A percentile compares a stretch with the other conserved stretches of the same genome.
Conservation (phyloP, 441 rosid genomes). For the Gossypium lobatum region DNA sequence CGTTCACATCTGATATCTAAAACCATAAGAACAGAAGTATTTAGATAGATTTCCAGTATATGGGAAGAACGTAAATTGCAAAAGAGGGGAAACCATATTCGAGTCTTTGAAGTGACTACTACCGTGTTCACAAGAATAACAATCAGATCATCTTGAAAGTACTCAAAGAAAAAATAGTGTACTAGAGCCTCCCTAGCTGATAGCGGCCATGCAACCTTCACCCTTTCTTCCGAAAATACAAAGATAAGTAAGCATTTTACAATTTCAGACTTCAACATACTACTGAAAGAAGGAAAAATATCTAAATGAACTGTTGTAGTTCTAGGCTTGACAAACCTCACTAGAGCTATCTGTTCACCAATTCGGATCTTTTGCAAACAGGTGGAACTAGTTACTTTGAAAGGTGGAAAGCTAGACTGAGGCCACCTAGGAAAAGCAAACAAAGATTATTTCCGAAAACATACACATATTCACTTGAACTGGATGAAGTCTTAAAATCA, state of each 20-base stretch:
- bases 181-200: slow-evolving; percentile 70
- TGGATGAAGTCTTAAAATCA: too few species aligned
- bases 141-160: slow-evolving; percentile 69
- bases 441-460: too few species aligned
- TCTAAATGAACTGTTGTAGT: slow-evolving; percentile 8
- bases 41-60: neutral
- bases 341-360: slow-evolving; percentile 66
- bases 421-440: slow-evolving; percentile 70
- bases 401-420: slow-evolving; percentile 58
- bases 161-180: slow-evolving; percentile 67
- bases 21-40: slow-evolving; percentile 16
- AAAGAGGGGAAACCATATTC: slow-evolving; percentile 6
- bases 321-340: slow-evolving; percentile 42
- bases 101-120: slow-evolving; percentile 23
- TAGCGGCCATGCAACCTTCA: slow-evolving; percentile 95
- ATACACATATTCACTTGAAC: too few species aligned
- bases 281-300: neutral
- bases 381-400: slow-evolving; percentile 44
- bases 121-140: slow-evolving; percentile 70
- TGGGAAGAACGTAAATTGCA: slow-evolving; percentile 9
- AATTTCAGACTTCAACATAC: slow-evolving; percentile 2
- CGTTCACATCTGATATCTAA: slow-evolving; percentile 67
- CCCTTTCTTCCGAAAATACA: slow-evolving; percentile 70
- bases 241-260: slow-evolving; percentile 28
- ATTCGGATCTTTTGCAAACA: slow-evolving; percentile 58